phyloP scores from a whole-genome alignment of 345 rosid genomes.

The Pugionium cornutum region DNA sequence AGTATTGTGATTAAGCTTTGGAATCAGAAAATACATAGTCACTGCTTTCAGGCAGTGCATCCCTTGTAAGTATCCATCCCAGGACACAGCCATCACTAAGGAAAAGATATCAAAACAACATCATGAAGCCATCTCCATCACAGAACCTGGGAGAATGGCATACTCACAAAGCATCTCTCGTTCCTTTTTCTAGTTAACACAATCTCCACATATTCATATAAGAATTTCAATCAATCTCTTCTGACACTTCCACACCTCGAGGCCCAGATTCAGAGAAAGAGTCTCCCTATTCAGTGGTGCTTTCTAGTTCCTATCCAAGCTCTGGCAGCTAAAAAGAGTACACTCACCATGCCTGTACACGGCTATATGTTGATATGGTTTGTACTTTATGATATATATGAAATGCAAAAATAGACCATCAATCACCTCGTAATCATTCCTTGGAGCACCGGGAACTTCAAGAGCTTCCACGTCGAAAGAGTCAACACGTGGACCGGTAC shows the following conservation, averaged over 20 bases:
- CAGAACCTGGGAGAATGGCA: conserved; percentile 7
- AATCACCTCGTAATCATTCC: conserved; percentile 75
- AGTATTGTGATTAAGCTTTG: not conserved
- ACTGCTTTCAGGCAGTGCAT: not conserved
- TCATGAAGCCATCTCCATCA: not conserved
- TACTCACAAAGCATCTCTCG: not conserved
- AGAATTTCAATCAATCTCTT: not conserved
- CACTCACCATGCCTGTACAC: not conserved
- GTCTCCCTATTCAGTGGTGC: not conserved
- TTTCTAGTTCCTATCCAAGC: conserved; percentile 13
- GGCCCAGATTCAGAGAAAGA: too few species aligned
- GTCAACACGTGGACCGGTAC: conserved; percentile 84
- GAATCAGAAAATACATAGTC: not conserved
- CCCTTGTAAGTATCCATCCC: not conserved
- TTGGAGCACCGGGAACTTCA: conserved; percentile 80
- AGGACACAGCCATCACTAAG: conserved; percentile 3
- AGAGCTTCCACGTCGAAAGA: conserved; percentile 97
- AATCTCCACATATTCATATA: not conserved
- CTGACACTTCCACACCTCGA: not conserved
- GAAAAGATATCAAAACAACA: not conserved
- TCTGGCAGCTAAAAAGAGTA: not conserved
- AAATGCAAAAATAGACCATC: conserved; percentile 7
- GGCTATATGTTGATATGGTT: not conserved
- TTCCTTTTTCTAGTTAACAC: not conserved
- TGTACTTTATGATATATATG: not conserved